Evolutionary conservation across 257 asterid species (phyloP).

Genomic region (Solanum ossicruentum): DNA sequence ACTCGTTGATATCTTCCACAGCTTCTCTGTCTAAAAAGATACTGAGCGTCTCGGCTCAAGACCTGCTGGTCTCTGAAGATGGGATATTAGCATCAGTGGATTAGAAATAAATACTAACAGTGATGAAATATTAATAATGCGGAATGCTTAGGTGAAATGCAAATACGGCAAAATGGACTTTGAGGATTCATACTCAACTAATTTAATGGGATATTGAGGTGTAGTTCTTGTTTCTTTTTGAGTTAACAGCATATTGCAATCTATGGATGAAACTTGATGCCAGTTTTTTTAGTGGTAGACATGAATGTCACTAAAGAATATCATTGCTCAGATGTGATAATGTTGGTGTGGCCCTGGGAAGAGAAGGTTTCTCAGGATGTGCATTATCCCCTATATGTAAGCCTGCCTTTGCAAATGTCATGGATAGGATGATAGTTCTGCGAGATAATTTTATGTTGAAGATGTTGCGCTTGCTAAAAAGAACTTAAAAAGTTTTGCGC

Average conservation of each 20-base stretch:
- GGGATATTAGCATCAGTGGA: neutral
- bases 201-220: neutral
- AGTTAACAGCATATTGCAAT: neutral
- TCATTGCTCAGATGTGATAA: neutral
- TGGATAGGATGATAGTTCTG: neutral
- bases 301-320: neutral
- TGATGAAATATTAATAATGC: neutral
- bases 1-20: neutral
- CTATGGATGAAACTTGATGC: neutral
- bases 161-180: neutral
- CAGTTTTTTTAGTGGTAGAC: neutral
- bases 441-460: neutral
- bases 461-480: neutral
- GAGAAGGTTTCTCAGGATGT: neutral
- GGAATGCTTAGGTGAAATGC: neutral
- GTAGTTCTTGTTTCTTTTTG: neutral
- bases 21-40: neutral
- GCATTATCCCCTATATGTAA: neutral
- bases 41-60: neutral
- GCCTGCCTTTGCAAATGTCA: neutral
- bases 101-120: neutral
- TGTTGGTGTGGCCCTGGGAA: neutral
- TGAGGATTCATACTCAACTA: neutral
- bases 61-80: neutral
- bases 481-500: neutral